Conservation (phyloP, 192 early-diverging fungal genomes). For the Podila horticola region DNA sequence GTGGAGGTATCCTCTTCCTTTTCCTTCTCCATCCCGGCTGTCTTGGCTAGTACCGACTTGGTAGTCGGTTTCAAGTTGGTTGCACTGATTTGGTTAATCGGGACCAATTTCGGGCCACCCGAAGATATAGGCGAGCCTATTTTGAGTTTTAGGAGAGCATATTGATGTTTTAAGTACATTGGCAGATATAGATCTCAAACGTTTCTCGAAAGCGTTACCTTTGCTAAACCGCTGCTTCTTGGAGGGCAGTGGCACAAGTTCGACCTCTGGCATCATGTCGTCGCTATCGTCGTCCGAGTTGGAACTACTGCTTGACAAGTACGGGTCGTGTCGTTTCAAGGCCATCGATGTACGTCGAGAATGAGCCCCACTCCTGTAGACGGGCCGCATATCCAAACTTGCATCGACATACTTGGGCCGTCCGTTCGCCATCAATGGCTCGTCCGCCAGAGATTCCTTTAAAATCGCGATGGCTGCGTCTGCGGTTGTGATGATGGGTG, state of each 20-base stretch:
- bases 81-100: slow-evolving; percentile 35
- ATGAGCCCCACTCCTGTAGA: background rate
- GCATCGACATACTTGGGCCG: background rate
- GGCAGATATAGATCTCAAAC: too few species aligned
- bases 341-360: background rate
- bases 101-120: slow-evolving; percentile 20
- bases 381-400: background rate
- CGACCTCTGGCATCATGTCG: background rate
- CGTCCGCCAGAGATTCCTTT: background rate
- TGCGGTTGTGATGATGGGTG: slow-evolving; percentile 21
- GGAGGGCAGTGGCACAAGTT: background rate
- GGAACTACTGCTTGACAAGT: background rate
- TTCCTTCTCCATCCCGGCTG: slow-evolving; percentile 1
- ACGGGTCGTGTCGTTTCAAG: background rate
- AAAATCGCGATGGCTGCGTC: slow-evolving; percentile 25
- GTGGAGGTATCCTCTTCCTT: background rate
- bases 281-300: background rate
- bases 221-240: slow-evolving; percentile 18
- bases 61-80: background rate
- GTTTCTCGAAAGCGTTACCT: slow-evolving; percentile 5
- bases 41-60: background rate
- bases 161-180: background rate
- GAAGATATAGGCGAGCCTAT: background rate
- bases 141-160: background rate
- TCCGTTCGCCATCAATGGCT: background rate